These are phyloP conservation scores for Prunella vulgaris DNA, from an alignment of 257 asterid genomes.

Conservation along the genomic window DNA sequence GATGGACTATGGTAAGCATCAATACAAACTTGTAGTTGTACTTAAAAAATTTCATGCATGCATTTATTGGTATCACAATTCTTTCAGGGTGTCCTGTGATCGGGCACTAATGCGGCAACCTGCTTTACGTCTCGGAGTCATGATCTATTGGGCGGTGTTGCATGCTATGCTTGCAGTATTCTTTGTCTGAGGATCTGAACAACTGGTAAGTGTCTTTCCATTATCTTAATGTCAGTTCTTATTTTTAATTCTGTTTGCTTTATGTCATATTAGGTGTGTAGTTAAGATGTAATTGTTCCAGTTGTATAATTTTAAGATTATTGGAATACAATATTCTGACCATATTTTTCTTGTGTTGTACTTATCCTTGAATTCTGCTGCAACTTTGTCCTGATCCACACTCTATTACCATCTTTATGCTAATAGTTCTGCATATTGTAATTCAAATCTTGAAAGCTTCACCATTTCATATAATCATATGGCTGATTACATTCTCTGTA, in stretches of 20 bases:
- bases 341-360: not conserved
- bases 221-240: not conserved
- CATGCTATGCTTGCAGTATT: constrained; percentile 77
- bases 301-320: constrained; percentile 1
- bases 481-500: too few relatives aligned
- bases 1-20: constrained; percentile 83
- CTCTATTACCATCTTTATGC: not conserved
- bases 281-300: not conserved
- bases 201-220: constrained; percentile 31
- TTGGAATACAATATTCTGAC: not conserved
- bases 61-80: constrained; percentile 18
- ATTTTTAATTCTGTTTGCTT: not conserved
- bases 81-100: constrained; percentile 87
- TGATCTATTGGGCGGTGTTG: constrained; percentile 82
- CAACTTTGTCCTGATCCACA: not conserved
- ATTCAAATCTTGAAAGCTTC: not conserved
- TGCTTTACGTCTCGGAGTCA: constrained; percentile 81
- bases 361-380: not conserved
- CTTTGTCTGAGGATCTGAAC: constrained; percentile 55
- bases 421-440: not conserved
- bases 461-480: not conserved
- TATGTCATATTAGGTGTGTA: not conserved
- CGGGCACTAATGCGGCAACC: constrained; percentile 97
- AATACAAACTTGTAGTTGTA: not conserved
- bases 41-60: constrained; percentile 1